Percentiles rank a stretch among this genome's conserved stretches.
phyloP scores from a whole-genome alignment of 306 rosid genomes.

The Cajanus cajan region DNA sequence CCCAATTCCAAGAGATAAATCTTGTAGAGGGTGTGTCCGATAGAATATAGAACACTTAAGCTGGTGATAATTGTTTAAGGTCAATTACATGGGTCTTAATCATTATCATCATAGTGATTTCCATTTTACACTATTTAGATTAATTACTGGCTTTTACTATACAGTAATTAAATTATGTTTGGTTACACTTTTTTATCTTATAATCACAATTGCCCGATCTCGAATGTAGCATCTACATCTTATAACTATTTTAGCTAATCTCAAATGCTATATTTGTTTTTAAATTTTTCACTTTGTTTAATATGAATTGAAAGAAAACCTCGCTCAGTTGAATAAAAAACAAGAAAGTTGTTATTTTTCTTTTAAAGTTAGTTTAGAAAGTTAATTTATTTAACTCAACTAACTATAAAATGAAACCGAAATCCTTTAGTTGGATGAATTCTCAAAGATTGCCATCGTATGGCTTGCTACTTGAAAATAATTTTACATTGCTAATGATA shows the following conservation, averaged over 20 bases:
- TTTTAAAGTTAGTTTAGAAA: too few species aligned
- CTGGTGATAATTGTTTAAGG: background rate
- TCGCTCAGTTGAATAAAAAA: too few species aligned
- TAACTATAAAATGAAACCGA: slow-evolving; percentile 22
- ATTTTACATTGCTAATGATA: slow-evolving; percentile 9
- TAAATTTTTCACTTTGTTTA: too few species aligned
- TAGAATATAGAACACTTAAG: slow-evolving; percentile 5
- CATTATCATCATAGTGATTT: slow-evolving; percentile 8
- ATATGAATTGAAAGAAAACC: too few species aligned
- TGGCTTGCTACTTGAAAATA: slow-evolving; percentile 8
- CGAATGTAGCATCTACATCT: too few species aligned
- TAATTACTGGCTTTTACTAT: slow-evolving; percentile 18
- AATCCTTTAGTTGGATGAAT: slow-evolving; percentile 4
- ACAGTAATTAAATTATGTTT: too few species aligned
- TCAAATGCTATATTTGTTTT: too few species aligned
- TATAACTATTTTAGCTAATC: too few species aligned
- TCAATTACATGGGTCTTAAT: background rate
- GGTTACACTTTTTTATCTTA: too few species aligned
- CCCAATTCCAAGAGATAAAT: slow-evolving; percentile 8
- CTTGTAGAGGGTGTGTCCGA: slow-evolving; percentile 14
- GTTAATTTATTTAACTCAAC: too few species aligned
- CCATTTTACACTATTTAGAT: background rate
- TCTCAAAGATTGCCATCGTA: background rate
- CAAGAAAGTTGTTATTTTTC: too few species aligned
- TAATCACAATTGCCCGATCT: too few species aligned